Evolutionary conservation across 352 stramenopile genomes (phyloP).

Genomic region (Elongisporangium undulatum): DNA sequence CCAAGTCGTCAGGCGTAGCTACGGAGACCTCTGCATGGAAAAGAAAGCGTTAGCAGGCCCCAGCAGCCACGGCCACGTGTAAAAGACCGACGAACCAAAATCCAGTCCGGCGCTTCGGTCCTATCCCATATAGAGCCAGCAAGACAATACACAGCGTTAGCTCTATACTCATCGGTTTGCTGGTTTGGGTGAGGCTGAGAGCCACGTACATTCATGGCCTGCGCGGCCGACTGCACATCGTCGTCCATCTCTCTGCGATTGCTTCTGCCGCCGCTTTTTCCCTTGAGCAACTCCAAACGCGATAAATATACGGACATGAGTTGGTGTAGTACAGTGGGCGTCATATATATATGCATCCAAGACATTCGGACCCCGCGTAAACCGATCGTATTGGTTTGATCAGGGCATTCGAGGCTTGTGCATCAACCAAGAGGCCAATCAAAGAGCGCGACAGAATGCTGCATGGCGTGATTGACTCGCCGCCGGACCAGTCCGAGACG

Average conservation of each 20-base stretch:
- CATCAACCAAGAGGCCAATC: not conserved
- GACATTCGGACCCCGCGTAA: not conserved
- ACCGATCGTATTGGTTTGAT: not conserved
- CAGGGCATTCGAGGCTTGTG: constrained; percentile 1
- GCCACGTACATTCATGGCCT: constrained; percentile 47
- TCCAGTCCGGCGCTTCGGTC: constrained; percentile 64
- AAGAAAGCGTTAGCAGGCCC: not conserved
- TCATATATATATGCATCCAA: not conserved
- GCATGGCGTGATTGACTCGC: constrained; percentile 38
- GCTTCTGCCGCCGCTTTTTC: not conserved
- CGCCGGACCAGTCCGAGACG: constrained; percentile 43
- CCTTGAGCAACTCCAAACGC: not conserved
- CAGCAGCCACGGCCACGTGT: not conserved
- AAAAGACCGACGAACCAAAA: constrained; percentile 40
- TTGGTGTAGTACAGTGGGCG: not conserved
- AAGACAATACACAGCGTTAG: constrained; percentile 5
- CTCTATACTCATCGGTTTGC: not conserved
- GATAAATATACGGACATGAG: not conserved
- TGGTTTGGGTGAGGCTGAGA: not conserved
- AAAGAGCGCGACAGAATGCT: constrained; percentile 6
- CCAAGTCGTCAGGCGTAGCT: constrained; percentile 61
- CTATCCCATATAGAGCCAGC: constrained; percentile 13
- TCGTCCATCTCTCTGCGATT: constrained; percentile 26
- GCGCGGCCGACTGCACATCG: constrained; percentile 42
- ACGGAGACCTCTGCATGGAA: constrained; percentile 63